Conservation (phyloP, 805 yeast species). For the Limtongozyma cylindracea region DNA sequence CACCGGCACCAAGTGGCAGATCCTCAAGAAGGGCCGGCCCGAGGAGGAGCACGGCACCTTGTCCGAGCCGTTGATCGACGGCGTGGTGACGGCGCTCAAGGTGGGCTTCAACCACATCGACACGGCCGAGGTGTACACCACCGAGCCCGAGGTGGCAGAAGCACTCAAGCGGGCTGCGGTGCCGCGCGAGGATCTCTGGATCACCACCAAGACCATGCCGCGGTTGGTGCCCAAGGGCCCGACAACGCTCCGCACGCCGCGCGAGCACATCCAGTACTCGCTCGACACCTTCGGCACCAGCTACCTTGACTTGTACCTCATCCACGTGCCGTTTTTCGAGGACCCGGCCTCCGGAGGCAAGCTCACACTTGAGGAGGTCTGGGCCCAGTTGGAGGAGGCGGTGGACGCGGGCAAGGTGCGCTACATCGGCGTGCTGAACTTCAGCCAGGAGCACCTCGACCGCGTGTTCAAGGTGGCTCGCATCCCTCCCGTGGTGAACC, state of each 20-base stretch:
- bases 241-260: too few species aligned
- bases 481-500: slow-evolving; percentile 45
- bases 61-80: slow-evolving; percentile 5
- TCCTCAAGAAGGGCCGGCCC: slow-evolving; percentile 7
- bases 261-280: slow-evolving; percentile 16
- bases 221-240: too few species aligned
- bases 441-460: slow-evolving; percentile 22
- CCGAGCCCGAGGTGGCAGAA: slow-evolving; percentile 6
- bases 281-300: slow-evolving; percentile 19
- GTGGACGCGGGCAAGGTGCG: slow-evolving; percentile 28
- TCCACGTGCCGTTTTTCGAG: slow-evolving; percentile 40
- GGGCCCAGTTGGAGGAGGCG: slow-evolving; percentile 29
- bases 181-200: slow-evolving; percentile 6
- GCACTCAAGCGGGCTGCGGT: slow-evolving; percentile 3
- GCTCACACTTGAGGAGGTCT: slow-evolving; percentile 23
- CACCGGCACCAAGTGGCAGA: slow-evolving; percentile 30
- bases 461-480: slow-evolving; percentile 11
- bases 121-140: slow-evolving; percentile 6
- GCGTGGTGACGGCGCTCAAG: slow-evolving; percentile 3
- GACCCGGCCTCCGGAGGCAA: slow-evolving; percentile 12
- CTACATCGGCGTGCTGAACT: slow-evolving; percentile 49
- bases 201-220: slow-evolving; percentile 6
- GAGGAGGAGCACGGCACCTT: slow-evolving; percentile 4
- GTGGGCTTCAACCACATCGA: slow-evolving; percentile 6
- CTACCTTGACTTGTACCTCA: slow-evolving; percentile 32